Conservation (phyloP, 2,329 filamentous ascomycete species). For the Pseudogymnoascus destructans region DNA sequence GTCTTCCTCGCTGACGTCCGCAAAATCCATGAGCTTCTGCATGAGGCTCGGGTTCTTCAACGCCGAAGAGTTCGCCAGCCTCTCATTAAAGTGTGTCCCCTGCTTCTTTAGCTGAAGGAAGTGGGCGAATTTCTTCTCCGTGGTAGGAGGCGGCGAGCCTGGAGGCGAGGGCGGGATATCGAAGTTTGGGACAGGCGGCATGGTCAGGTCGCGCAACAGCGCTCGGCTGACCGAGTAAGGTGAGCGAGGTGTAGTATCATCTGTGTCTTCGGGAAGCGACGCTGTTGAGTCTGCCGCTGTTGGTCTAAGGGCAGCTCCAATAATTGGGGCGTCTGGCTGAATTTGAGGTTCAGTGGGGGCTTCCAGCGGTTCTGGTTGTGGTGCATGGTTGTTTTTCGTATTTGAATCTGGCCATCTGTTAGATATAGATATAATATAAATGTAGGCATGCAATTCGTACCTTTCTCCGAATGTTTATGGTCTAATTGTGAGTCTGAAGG, state of each 20-base stretch:
- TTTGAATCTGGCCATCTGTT: not conserved
- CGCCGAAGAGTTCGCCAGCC: constrained; percentile 51
- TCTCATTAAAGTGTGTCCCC: constrained; percentile 66
- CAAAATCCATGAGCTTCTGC: constrained; percentile 61
- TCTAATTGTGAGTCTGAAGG: not conserved
- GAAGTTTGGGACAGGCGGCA: constrained; percentile 59
- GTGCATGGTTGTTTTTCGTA: constrained; percentile 6
- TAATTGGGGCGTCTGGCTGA: constrained; percentile 18
- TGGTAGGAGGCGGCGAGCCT: constrained; percentile 38
- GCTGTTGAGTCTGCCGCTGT: constrained; percentile 14
- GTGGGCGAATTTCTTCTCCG: constrained; percentile 55
- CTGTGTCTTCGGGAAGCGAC: constrained; percentile 19
- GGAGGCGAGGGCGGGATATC: constrained; percentile 63
- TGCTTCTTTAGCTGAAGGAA: constrained; percentile 68
- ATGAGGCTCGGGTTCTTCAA: constrained; percentile 60
- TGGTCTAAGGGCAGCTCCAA: constrained; percentile 23
- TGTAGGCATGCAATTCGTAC: not conserved
- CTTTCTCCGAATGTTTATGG: not conserved
- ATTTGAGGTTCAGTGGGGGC: not conserved
- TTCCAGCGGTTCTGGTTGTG: not conserved
- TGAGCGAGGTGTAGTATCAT: constrained; percentile 31
- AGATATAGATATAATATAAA: not conserved
- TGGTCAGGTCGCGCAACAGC: constrained; percentile 56
- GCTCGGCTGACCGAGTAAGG: constrained; percentile 55
- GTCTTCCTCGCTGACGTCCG: constrained; percentile 39